Evolutionary conservation across 257 asterid genomes (phyloP).

Genomic region (Solanum gracilifrons): DNA sequence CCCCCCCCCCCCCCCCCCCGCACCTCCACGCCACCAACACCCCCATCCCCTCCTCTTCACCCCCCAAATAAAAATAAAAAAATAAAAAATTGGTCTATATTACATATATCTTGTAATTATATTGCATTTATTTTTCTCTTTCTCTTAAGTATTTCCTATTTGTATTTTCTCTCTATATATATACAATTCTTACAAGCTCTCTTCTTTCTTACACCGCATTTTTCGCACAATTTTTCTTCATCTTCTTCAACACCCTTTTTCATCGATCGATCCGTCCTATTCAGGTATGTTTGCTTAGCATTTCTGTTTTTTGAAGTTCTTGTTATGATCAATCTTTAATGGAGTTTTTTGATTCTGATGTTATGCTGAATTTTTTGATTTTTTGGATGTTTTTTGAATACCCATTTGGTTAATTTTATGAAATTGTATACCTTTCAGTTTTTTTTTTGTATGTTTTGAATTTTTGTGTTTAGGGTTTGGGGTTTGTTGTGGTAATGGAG

Average conservation of each 20-base stretch:
- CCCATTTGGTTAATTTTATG: not conserved
- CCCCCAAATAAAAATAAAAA: too few species aligned
- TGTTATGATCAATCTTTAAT: not conserved
- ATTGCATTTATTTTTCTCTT: too few species aligned
- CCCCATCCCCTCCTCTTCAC: too few species aligned
- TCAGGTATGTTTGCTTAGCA: not conserved
- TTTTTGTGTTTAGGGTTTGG: not conserved
- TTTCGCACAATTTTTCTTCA: not conserved
- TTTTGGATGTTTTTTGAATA: not conserved
- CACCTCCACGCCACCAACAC: too few species aligned
- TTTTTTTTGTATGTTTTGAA: not conserved
- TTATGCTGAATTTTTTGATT: not conserved
- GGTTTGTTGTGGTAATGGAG: not conserved
- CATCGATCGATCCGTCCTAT: not conserved
- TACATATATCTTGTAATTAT: too few species aligned
- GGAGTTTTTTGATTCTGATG: not conserved
- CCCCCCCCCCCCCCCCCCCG: rapidly evolving
- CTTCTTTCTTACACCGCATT: not conserved
- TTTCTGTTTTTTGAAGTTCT: not conserved
- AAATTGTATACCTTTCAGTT: not conserved
- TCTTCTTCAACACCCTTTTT: not conserved
- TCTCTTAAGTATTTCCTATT: not conserved
- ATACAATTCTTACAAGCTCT: not conserved
- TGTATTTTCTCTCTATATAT: not conserved
- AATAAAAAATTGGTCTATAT: not conserved